Base-by-base conservation (phyloP, 179 eudicot species). In the Carnegiea gigantea region DNA sequence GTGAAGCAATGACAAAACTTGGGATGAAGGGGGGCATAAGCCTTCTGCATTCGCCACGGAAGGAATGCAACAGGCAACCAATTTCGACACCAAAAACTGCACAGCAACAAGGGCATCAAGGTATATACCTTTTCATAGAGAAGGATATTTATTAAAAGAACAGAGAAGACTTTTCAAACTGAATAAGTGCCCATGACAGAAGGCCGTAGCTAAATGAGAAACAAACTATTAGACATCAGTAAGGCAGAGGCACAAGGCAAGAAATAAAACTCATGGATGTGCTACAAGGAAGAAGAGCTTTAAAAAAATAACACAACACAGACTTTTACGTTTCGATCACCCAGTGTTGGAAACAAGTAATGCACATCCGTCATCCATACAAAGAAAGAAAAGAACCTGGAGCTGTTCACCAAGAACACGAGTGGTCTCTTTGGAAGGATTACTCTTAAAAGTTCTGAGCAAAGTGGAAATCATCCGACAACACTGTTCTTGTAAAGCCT, bases 341-440 rank as follows among this genome's bases (percentile, higher is more conserved):
- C 75, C n/a, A 5, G 60, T 28, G 30, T 38, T 49, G 46, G 60
- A 78, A 83, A 17, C 57, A 59, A 82, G 75, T 33, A 67, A 49
- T 79, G 65, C 30, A 38, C 40, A 24, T 54, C 36, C 6, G 24
- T 53, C 40, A 24, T 54, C 36, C 6, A 24, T 53, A 36, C 4
- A 43, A 78, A 70, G 46, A 68, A 78, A 75, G 73, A 78, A 73
- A 65, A 65, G 75, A 80, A 95, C 99, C 97, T 94, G 97, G 85
- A 95, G 93, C 80, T 92, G 98, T 91, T 92, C 99, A 76, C 98
- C 98, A 18, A 96, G 91, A 70, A 89, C 90, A 76, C 80, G 80
- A 80, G 88, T 90, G 76, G 90, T 88, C 81, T 91, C 97, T 80
- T 83, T 88, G 54, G 90, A 87, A 70, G 88, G 91, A 77, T 82